Conservation (phyloP, 2,329 filamentous ascomycete species). For the Ceratocystis huliohia region DNA sequence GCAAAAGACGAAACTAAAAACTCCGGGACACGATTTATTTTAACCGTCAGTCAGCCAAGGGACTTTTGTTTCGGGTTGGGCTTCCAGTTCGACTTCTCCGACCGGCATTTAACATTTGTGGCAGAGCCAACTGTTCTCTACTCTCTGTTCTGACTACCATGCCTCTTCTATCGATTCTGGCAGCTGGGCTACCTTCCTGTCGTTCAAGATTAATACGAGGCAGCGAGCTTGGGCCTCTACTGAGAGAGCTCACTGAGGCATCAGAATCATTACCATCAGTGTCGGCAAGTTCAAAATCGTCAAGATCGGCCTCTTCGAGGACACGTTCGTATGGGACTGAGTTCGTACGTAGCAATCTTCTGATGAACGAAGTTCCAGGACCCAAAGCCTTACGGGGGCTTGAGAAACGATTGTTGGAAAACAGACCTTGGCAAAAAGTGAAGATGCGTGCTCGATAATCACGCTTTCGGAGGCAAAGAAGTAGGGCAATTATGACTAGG, state of each 20-base stretch:
- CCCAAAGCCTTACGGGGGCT: conserved; percentile 29
- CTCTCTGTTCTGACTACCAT: conserved; percentile 75
- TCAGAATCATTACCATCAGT: conserved; percentile 48
- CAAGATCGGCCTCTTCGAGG: conserved; percentile 62
- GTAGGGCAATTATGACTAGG: conserved; percentile 54
- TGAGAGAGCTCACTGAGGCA: conserved; percentile 24
- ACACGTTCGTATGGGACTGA: conserved; percentile 64
- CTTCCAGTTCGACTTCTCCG: conserved; percentile 45
- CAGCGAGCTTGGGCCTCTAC: conserved; percentile 27
- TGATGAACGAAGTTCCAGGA: conserved; percentile 33
- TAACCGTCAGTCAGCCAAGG: conserved; percentile 14
- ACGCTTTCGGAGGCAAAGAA: conserved; percentile 65
- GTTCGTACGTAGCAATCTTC: conserved; percentile 53
- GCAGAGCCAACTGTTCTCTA: conserved; percentile 58
- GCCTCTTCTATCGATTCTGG: conserved; percentile 53
- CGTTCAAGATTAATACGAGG: conserved; percentile 8
- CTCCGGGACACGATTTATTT: neutral
- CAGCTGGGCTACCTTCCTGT: conserved; percentile 13
- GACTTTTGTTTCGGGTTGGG: conserved; percentile 33
- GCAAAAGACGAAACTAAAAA: conserved; percentile 11
- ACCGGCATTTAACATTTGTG: conserved; percentile 43
- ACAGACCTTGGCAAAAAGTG: conserved; percentile 25
- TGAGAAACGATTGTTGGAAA: conserved; percentile 33
- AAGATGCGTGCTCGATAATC: conserved; percentile 46
- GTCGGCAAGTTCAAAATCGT: conserved; percentile 66